Conservation (phyloP, 1,139 yeast genomes). For the Geotrichum fermentans region DNA sequence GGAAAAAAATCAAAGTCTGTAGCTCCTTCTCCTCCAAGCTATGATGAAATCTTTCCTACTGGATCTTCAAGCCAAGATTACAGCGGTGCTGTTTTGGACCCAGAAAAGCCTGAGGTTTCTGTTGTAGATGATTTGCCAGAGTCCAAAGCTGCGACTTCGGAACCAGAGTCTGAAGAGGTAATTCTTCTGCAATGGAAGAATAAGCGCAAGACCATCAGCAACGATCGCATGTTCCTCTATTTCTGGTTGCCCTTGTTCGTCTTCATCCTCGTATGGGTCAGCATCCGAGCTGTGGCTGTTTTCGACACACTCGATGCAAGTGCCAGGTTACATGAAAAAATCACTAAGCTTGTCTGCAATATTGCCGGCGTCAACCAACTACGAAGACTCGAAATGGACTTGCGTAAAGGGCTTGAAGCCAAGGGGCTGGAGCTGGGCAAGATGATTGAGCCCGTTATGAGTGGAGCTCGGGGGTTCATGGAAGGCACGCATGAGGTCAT, state of each 20-base stretch:
- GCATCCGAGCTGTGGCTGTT: constrained; percentile 15
- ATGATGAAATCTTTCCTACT: constrained; percentile 76
- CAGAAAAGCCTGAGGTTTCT: constrained; percentile 22
- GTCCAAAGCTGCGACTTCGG: constrained; percentile 16
- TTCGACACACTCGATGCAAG: constrained; percentile 14
- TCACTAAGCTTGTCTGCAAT: constrained; percentile 4
- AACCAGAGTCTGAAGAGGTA: constrained; percentile 27
- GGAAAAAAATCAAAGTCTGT: background rate
- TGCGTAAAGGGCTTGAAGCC: background rate
- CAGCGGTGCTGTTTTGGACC: constrained; percentile 31
- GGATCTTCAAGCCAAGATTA: constrained; percentile 43
- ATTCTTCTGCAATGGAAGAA: constrained; percentile 29
- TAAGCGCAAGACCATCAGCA: constrained; percentile 54
- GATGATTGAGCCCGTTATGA: constrained; percentile 7
- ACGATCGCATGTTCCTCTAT: constrained; percentile 78
- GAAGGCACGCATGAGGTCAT: background rate
- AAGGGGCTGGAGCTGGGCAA: background rate
- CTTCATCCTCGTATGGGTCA: constrained; percentile 30
- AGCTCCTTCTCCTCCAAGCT: constrained; percentile 47
- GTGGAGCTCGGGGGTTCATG: background rate
- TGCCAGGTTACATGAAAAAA: constrained; percentile 19
- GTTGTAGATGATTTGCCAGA: background rate
- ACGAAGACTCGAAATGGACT: no score
- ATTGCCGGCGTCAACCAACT: constrained; percentile 5
- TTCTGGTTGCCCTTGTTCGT: constrained; percentile 53